Percentiles rank a stretch among this genome's conserved stretches.
phyloP scores from a whole-genome alignment of 306 rosid genomes.

The Castanopsis chinensis region DNA sequence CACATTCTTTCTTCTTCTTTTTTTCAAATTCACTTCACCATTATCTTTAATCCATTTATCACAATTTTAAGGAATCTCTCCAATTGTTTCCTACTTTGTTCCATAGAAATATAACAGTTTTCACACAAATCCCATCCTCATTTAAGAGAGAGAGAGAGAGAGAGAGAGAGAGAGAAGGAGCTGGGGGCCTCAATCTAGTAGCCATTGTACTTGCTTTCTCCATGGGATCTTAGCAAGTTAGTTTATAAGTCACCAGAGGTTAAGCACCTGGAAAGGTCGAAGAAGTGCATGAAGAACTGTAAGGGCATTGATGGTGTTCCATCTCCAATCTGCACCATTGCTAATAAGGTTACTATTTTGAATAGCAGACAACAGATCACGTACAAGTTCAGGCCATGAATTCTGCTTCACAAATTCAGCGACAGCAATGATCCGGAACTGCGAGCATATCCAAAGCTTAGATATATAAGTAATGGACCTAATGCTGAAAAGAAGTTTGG shows the following conservation, averaged over 20 bases:
- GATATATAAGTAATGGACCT: not conserved
- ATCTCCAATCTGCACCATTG: conserved; percentile 30
- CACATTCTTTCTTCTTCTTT: not conserved
- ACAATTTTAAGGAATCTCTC: not conserved
- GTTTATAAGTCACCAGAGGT: conserved; percentile 1
- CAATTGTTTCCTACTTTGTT: not conserved
- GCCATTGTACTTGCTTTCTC: not conserved
- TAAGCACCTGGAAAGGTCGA: conserved; percentile 79
- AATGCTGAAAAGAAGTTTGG: not conserved
- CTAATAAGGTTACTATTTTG: conserved; percentile 58
- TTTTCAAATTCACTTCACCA: not conserved
- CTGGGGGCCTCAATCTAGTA: no score
- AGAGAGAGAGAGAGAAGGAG: not conserved
- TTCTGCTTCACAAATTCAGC: conserved; percentile 67
- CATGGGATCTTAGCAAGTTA: not conserved
- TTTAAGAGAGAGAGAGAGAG: no score
- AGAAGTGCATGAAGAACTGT: conserved; percentile 69
- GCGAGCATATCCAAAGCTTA: conserved; percentile 19
- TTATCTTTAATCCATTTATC: not conserved
- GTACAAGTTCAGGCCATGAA: conserved; percentile 75
- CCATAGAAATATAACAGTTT: not conserved
- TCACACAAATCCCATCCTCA: not conserved
- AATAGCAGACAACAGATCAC: conserved; percentile 62
- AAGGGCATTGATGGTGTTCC: conserved; percentile 64
- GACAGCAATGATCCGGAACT: conserved; percentile 60